Conservation (phyloP, 805 yeast species). For the Grigorovia transvaalensis region DNA sequence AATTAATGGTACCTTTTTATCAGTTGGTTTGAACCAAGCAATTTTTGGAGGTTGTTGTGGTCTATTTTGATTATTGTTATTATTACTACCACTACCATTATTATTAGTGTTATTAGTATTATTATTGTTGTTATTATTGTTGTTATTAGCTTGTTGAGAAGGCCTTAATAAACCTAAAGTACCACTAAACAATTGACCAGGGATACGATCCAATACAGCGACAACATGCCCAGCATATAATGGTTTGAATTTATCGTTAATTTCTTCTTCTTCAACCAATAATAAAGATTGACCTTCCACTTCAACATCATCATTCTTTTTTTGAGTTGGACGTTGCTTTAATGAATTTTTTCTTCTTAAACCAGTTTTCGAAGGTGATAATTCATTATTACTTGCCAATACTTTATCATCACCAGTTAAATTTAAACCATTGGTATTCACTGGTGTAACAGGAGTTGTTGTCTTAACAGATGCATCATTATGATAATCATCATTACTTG, state of each 20-base stretch:
- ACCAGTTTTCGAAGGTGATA: slow-evolving; percentile 26
- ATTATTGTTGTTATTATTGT: slow-evolving; percentile 49
- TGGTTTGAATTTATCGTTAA: slow-evolving; percentile 86
- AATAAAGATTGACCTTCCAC: slow-evolving; percentile 94
- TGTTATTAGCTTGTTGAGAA: slow-evolving; percentile 75
- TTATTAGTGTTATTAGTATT: slow-evolving; percentile 33
- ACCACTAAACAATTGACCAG: slow-evolving; percentile 93
- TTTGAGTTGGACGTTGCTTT: slow-evolving; percentile 91
- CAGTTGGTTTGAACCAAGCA: slow-evolving; percentile 98
- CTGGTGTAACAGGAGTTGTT: slow-evolving; percentile 30
- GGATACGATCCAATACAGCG: slow-evolving; percentile 94
- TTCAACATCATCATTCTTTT: slow-evolving; percentile 96
- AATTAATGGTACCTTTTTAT: slow-evolving; percentile 92
- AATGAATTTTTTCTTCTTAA: slow-evolving; percentile 75
- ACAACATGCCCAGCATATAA: slow-evolving; percentile 97
- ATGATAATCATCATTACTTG: slow-evolving; percentile 54
- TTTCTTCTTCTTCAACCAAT: slow-evolving; percentile 90
- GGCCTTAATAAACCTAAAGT: slow-evolving; percentile 90
- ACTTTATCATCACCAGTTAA: slow-evolving; percentile 1
- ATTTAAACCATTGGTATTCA: slow-evolving; percentile 14
- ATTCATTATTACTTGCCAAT: slow-evolving; percentile 20
- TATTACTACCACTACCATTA: slow-evolving; percentile 37
- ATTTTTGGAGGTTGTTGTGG: slow-evolving; percentile 67
- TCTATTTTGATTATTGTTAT: slow-evolving; percentile 42
- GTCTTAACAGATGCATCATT: slow-evolving; percentile 64